These are phyloP conservation scores for Aspergillus chevalieri DNA, from an alignment of 2,329 filamentous ascomycete species.

Conservation along the genomic window DNA sequence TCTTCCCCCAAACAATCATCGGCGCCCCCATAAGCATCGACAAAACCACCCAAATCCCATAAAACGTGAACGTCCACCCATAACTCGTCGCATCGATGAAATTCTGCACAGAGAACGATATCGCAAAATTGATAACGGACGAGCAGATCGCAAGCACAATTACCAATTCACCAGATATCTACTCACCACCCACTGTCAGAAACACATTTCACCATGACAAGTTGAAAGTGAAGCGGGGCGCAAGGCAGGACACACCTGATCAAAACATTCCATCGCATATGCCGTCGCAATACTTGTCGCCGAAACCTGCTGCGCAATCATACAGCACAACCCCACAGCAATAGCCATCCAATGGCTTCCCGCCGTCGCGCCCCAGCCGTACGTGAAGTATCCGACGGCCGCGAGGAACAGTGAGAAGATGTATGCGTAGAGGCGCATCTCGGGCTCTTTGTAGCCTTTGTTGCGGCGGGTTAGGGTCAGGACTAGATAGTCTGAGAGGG, in stretches of 20 bases:
- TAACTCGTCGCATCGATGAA: conserved; percentile 33
- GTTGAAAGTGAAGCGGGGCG: not conserved
- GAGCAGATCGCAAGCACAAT: conserved; percentile 34
- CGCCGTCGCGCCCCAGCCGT: conserved; percentile 33
- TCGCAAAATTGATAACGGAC: conserved; percentile 29
- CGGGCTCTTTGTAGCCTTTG: conserved; percentile 31
- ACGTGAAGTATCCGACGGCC: conserved; percentile 32
- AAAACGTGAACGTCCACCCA: conserved; percentile 30
- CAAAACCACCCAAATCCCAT: conserved; percentile 24
- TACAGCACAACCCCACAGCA: conserved; percentile 30
- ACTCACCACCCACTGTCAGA: not conserved
- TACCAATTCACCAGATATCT: conserved; percentile 35
- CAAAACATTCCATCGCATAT: conserved; percentile 40
- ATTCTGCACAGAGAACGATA: conserved; percentile 35
- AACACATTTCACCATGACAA: conserved; percentile 3
- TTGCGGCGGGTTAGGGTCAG: conserved; percentile 29
- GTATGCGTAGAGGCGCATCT: conserved; percentile 35
- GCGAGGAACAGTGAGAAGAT: conserved; percentile 26
- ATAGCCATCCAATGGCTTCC: conserved; percentile 32
- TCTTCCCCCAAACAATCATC: conserved; percentile 29
- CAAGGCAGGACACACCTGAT: conserved; percentile 18
- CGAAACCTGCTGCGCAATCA: conserved; percentile 38
- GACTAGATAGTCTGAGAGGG: conserved; percentile 26
- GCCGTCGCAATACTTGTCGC: conserved; percentile 35
- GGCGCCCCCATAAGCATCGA: conserved; percentile 21